Base-by-base conservation (phyloP, 148 eudicot genomes). In the Agrostemma githago region DNA sequence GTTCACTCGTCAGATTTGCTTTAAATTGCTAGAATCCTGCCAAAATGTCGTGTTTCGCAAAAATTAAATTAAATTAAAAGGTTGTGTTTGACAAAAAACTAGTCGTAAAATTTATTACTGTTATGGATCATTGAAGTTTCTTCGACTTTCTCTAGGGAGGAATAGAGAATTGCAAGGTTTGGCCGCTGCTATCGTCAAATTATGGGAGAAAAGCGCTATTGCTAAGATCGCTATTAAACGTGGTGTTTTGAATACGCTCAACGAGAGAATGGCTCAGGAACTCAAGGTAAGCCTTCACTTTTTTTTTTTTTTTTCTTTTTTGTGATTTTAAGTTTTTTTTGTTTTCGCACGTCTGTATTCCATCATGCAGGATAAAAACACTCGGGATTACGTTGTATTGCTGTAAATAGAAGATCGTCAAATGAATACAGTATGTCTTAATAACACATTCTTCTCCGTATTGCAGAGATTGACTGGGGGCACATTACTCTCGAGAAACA, bases 191-290 rank as follows among this genome's bases (percentile, higher is more conserved):
- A 89, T 95, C 91, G 89, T 89, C 21, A 92, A 90, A 86, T 82
- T 95, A 44, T 95, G 97, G 97, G 94, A 89, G 74, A 92, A 78
- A 81, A 87, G 92, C 80, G 92, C 99, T 62, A 81, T 95, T 82
- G 99, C 97, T 44, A 95, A 95, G 85, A 92, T 95, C 79, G 96
- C 94, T 77, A 95, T 95, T 77, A 95, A 95, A 77, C 97, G 96
- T 2, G 96, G 99, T 71, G 97, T 95, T 64, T 85, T 71, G 41
- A 87, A 90, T 82, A 92, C 99, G 46, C 68, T 71, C 76, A 95
- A 92, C 74, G 99, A 92, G 40, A 87, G 93, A 73, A 95, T 95
- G 94, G 93, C 97, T 6, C 94, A 92, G 82, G 89, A 95, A 72
- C 93, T 95, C 58, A 95, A 90, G 94, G 99, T 90, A 43, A 67